Percentiles rank a stretch among this genome's conserved stretches.
These are phyloP conservation scores for Kodamaea alishanica DNA, from an alignment of 1,139 yeast species.

Conservation along the genomic window DNA sequence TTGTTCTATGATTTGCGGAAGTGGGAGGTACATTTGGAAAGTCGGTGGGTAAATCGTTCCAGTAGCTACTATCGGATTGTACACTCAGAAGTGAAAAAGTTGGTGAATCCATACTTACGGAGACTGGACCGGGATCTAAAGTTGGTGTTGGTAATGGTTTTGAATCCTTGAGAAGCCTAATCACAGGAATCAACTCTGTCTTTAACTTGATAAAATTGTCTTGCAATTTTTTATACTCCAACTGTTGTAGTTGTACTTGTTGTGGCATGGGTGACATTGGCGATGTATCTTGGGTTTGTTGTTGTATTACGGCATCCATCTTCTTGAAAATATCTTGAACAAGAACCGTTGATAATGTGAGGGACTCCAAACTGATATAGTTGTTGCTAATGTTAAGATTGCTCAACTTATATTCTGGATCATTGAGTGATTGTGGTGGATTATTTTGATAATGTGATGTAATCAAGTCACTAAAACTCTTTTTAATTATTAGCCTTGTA, in stretches of 20 bases:
- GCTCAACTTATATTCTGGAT: conserved; percentile 29
- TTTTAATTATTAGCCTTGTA: conserved; percentile 47
- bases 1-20: conserved; percentile 1
- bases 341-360: conserved; percentile 28
- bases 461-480: conserved; percentile 45
- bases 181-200: conserved; percentile 51
- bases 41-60: conserved; percentile 11
- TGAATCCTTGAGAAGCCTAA: conserved; percentile 48
- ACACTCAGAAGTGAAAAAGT: conserved; percentile 26
- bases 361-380: conserved; percentile 35
- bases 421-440: conserved; percentile 30
- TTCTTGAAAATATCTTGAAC: conserved; percentile 39
- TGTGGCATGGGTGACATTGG: conserved; percentile 13
- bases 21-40: conserved; percentile 5
- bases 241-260: conserved; percentile 22
- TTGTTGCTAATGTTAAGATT: conserved; percentile 32
- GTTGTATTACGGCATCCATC: conserved; percentile 10
- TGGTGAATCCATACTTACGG: conserved; percentile 32
- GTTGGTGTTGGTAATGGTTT: conserved; percentile 60
- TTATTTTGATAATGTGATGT: conserved; percentile 29
- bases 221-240: conserved; percentile 37
- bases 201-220: conserved; percentile 50
- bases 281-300: conserved; percentile 11
- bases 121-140: conserved; percentile 33
- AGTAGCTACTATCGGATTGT: conserved; percentile 12